A percentile compares a stretch with the other conserved stretches of the same genome.
Conservation (phyloP, 2,329 filamentous ascomycete genomes). For the Aspergillus ochraceus region DNA sequence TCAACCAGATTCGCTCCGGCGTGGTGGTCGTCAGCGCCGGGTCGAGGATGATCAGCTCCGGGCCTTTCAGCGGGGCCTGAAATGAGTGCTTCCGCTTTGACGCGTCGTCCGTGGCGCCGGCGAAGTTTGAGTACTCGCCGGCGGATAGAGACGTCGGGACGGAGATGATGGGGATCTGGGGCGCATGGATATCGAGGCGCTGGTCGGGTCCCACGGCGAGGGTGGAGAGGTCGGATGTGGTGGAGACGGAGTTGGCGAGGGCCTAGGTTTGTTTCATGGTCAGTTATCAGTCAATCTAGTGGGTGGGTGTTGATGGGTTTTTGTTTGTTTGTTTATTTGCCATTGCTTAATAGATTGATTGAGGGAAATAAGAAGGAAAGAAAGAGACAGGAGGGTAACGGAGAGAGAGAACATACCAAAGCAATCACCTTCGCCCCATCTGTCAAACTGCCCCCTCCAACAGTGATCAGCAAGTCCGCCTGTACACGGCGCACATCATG, state of each 20-base stretch:
- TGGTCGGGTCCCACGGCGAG: conserved; percentile 33
- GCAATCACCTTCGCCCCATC: conserved; percentile 57
- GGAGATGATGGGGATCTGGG: conserved; percentile 36
- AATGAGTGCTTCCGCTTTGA: conserved; percentile 41
- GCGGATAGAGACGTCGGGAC: conserved; percentile 46
- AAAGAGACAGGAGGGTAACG: neutral
- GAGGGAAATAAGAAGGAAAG: too few species aligned
- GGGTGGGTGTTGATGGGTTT: too few species aligned
- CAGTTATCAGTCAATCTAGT: too few species aligned
- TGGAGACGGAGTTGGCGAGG: conserved; percentile 49
- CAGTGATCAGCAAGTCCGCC: conserved; percentile 54
- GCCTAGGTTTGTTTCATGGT: conserved; percentile 29
- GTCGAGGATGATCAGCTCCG: conserved; percentile 58
- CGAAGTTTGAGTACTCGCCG: conserved; percentile 44
- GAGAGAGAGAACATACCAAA: conserved; percentile 33
- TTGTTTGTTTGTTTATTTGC: too few species aligned
- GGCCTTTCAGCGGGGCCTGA: conserved; percentile 39
- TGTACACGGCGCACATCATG: conserved; percentile 38
- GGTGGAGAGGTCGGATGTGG: conserved; percentile 39
- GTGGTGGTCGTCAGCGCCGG: conserved; percentile 57
- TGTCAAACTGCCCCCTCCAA: conserved; percentile 58
- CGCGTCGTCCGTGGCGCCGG: conserved; percentile 39
- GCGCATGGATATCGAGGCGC: conserved; percentile 22
- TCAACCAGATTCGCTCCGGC: conserved; percentile 47
- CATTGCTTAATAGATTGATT: too few species aligned